Evolutionary conservation across 306 rosid species (phyloP).

Genomic region (Abrus precatorius): DNA sequence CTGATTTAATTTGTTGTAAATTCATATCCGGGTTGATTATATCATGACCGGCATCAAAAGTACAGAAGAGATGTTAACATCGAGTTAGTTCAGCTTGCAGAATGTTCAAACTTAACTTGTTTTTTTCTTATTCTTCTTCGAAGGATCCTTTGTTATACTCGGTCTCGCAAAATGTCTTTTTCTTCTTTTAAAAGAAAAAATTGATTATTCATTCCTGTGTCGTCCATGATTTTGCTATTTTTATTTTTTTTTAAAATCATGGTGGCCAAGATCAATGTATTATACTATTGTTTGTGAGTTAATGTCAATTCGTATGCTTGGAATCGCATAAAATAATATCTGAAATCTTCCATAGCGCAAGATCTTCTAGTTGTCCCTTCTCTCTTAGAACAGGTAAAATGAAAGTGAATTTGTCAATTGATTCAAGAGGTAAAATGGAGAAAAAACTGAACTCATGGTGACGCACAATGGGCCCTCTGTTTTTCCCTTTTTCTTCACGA

Average conservation of each 20-base stretch:
- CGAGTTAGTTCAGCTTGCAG: background rate
- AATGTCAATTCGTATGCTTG: slow-evolving; percentile 18
- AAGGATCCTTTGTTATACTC: background rate
- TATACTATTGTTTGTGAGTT: background rate
- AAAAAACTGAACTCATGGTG: background rate
- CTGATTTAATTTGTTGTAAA: background rate
- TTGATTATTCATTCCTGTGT: slow-evolving; percentile 9
- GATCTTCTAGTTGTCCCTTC: slow-evolving; percentile 27
- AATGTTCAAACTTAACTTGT: background rate
- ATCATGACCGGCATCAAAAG: background rate
- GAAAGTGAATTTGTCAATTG: slow-evolving; percentile 34
- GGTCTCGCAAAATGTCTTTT: background rate
- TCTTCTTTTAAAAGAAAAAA: background rate
- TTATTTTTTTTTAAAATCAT: background rate
- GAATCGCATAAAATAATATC: slow-evolving; percentile 11
- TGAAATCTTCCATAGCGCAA: background rate
- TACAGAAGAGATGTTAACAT: background rate
- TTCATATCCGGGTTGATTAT: background rate
- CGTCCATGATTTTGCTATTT: slow-evolving; percentile 24
- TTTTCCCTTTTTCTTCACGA: background rate
- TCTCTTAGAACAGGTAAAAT: slow-evolving; percentile 38
- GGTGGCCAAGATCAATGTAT: background rate
- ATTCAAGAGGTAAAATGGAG: slow-evolving; percentile 25
- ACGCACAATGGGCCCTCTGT: background rate
- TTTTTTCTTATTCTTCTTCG: too few relatives aligned